These are phyloP conservation scores for Mycena kentingensis DNA, from an alignment of 768 basidiomycete species.

Conservation along the genomic window DNA sequence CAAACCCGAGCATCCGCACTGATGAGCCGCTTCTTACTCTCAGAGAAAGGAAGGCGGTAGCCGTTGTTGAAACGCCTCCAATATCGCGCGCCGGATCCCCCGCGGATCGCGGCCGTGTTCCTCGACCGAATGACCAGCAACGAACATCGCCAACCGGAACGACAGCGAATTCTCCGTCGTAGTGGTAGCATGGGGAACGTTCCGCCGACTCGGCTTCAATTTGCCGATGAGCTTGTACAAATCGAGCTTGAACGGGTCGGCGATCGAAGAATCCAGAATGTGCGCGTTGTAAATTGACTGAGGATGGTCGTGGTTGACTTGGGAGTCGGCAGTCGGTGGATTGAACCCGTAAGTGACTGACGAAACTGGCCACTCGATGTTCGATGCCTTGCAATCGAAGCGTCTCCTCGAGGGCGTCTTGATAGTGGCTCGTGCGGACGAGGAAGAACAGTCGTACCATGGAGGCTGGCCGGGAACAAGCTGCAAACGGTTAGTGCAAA, in stretches of 20 bases:
- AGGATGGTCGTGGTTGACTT: slow-evolving; percentile 76
- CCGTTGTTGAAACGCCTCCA: too few species aligned
- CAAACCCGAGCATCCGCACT: too few species aligned
- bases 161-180: slow-evolving; percentile 99
- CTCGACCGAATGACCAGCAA: too few species aligned
- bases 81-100: too few species aligned
- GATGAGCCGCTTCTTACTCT: too few species aligned
- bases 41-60: too few species aligned
- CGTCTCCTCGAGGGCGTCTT: slow-evolving; percentile 82
- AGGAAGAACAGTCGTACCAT: slow-evolving; percentile 94
- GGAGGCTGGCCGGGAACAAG: slow-evolving; percentile 83
- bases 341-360: slow-evolving; percentile 83
- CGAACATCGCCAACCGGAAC: slow-evolving; percentile 92
- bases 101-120: too few species aligned
- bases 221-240: slow-evolving; percentile 95
- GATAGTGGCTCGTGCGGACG: slow-evolving; percentile 78
- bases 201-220: slow-evolving; percentile 79
- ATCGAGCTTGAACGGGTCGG: slow-evolving; percentile 95
- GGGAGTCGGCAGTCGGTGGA: slow-evolving; percentile 76
- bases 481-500: slow-evolving; percentile 37
- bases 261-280: slow-evolving; percentile 83
- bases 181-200: slow-evolving; percentile 79
- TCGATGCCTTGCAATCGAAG: slow-evolving; percentile 68
- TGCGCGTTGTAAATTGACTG: slow-evolving; percentile 81
- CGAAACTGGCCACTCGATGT: slow-evolving; percentile 79